Base-by-base conservation (phyloP, 2,329 filamentous ascomycete species). In the Penicillium aurantiogriseum region DNA sequence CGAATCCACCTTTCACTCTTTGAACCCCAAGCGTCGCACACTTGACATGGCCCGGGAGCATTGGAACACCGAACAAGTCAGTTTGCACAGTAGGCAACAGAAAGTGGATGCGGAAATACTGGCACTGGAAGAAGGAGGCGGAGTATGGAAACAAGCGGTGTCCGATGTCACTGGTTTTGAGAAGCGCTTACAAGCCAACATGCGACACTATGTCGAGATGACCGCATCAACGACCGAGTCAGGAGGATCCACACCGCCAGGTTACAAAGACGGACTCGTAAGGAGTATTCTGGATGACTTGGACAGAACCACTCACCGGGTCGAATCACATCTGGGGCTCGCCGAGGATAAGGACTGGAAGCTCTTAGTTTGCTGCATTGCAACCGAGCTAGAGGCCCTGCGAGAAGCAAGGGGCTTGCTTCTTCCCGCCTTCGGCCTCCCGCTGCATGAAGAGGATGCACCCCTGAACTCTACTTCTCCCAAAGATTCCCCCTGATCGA, bases 291-390 rank as follows among this genome's bases (percentile, higher is more conserved):
- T 82, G 39, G 67, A 67, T 6, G 74, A 80, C 40, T 77, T 87
- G 71, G 75, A 80, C 21, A 63, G 69, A 21, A 79, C 78, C 2
- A 78, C 80, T 8, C 63, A 66, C 1, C 75, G 75, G 13, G 68
- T 88, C 10, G 77, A 84, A 61, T 69, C 72, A 2, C 79, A 82
- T 55, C 66, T 84, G 51, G 74, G 79, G 15, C 63, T 79, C 19
- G 83, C 84, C 1, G 79, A 84, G 52, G 74, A 76, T 5, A 79
- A 77, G 47, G 77, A 80, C 50, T 88, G 85, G 85, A 86, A 81
- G 52, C 71, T 88, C 21, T 76, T 88, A 31, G 79, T 86, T 27
- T 85, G 82, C 56, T 84, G 84, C 52, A 83, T 88, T 58, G 83
- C 83, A 4, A 83, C 85, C 1, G 85, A 88, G 67, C 71, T 87